Evolutionary conservation across 768 basidiomycete species (phyloP), one percentile per base, ranked within the genome.

Genomic region (Trametes gibbosa): DNA sequence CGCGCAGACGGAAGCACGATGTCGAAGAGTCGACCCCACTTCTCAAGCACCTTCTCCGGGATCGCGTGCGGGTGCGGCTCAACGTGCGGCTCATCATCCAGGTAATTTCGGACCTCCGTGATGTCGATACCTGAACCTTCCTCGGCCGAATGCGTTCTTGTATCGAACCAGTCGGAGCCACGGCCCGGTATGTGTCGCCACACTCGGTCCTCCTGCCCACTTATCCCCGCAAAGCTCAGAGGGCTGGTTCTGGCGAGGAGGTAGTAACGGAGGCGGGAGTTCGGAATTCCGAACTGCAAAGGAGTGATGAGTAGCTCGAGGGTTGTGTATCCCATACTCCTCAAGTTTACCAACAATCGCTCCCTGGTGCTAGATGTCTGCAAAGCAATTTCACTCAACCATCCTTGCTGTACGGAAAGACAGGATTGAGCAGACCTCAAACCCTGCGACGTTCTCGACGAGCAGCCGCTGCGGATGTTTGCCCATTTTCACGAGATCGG

Each of bases 361-460:
- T 74, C 69, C 41, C 88, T 81, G 3, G 89, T 90, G 24, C 70
- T 80, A 1, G 90, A 92, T 8, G 75, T 74, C 90, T 93, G 19
- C 12, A 69, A 12, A 13, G 27, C 50, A 17, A 34, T 12, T 53
- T 65, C 24, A 57, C 49, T 67, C 43, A 29, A 35, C 37, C 21
- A 3, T 24, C 12, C 21, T 6, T 21, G 3, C 8, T 3, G n/a
- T n/a, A 42, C 3, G 12, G 6, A 23, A 14, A 21, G 19, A 37
- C 21, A 50, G 2, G 32, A 19, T 29, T 21, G 34, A 50, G 13
- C 63, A 24, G 69, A 89, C 90, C 84, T 90, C 88, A 64, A 92
- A 92, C 8, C 89, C 90, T 10, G 85, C 88, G 3, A 93, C 91
- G 64, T 92, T 92, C 68, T 92, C 91, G 9, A 93, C 75, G 12